Percentiles rank a stretch among this genome's conserved stretches.
Conservation (phyloP, 2,329 filamentous ascomycete species). For the Rasamsonia emersonii region DNA sequence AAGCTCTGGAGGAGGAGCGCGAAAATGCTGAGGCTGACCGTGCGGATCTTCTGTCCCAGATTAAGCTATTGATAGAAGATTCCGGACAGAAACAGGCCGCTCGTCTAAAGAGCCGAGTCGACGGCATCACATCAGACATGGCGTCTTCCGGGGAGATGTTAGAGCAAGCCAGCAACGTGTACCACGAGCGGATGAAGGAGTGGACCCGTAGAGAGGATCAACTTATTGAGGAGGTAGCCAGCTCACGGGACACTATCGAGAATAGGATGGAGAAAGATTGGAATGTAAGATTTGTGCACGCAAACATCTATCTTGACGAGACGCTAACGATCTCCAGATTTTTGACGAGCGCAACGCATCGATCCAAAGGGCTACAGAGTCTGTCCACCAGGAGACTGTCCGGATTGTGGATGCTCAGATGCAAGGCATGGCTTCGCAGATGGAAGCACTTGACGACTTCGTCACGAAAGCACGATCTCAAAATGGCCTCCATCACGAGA, state of each 20-base stretch:
- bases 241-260: conserved; percentile 70
- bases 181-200: conserved; percentile 61
- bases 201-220: conserved; percentile 64
- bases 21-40: conserved; percentile 64
- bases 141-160: conserved; percentile 55
- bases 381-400: conserved; percentile 83
- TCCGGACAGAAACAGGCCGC: conserved; percentile 66
- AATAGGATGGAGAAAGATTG: conserved; percentile 78
- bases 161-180: conserved; percentile 56
- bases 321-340: conserved; percentile 36
- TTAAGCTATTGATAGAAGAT: conserved; percentile 65
- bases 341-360: conserved; percentile 74
- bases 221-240: conserved; percentile 61
- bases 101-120: conserved; percentile 57
- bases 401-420: conserved; percentile 86
- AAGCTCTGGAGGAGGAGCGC: conserved; percentile 68
- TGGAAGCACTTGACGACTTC: conserved; percentile 84
- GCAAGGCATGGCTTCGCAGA: conserved; percentile 75
- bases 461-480: conserved; percentile 72
- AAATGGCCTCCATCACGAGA: conserved; percentile 67
- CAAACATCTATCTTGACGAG: not conserved
- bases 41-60: conserved; percentile 64
- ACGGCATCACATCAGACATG: conserved; percentile 56
- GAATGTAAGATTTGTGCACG: conserved; percentile 47
- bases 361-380: conserved; percentile 74